Base-by-base conservation (phyloP, 306 rosid species). In the Corylus avellana region DNA sequence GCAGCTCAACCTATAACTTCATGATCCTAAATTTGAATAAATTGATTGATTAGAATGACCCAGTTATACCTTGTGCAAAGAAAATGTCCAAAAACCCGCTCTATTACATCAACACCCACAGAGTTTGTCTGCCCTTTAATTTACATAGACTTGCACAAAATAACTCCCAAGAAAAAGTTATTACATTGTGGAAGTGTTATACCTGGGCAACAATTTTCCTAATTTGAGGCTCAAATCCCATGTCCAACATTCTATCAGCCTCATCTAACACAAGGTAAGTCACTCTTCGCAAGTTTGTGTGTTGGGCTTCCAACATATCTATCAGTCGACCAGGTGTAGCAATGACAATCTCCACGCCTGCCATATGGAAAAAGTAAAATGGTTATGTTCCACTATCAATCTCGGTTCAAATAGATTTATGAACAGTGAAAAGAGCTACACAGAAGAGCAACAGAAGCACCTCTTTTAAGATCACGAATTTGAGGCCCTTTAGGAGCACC, bases 221-320 rank as follows among this genome's bases (percentile, higher is more conserved):
- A 85, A 95, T 95, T 77, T 95, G 98, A 76, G 98, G 98, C 78
- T 95, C 98, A 87, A 95, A 95, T 72, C 98, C 98, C 98, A 95
- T 95, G 85, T 95, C 98, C 87, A 95, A 86, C 98, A 95, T 95
- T 80, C 98, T 82, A 87, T 95, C 98, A 73, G 98, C 98, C 83
- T 95, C 97, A 82, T 95, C 98, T 79, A 95, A 86, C 56, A 95
- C 98, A 66, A 95, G 96, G 78, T 92, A 92, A 37, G 98, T 95
- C 78, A 95, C 98, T 87, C 98, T 89, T 68, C 90, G 87, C 86
- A 95, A 79, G 87, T 89, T 92, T 29, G 98, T 92, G 82, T 90
- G 91, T 75, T 87, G 94, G 71, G 94, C 95, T 88, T 95, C 98
- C 91, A 95, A 85, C 98, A 95, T 91, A 92, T 95, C 98, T 76